A percentile compares a stretch with the other conserved stretches of the same genome.
Evolutionary conservation across 2,329 filamentous ascomycete genomes (phyloP).

Genomic region (Lasiodiplodia citricola): DNA sequence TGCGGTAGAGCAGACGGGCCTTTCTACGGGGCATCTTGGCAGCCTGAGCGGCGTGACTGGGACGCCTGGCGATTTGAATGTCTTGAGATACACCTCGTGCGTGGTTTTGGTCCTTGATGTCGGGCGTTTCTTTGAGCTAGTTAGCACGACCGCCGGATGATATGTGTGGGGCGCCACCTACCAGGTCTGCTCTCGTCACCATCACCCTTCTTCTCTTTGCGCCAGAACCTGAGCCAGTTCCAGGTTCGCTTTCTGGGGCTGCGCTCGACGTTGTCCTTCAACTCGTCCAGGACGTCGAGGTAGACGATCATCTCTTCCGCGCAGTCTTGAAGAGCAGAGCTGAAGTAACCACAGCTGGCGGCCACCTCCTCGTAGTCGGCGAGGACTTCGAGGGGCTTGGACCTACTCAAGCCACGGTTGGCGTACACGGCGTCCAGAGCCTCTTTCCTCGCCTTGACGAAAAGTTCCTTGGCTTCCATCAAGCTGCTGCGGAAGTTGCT

Average conservation of each 20-base stretch:
- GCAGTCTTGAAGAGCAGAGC: slow-evolving; percentile 87
- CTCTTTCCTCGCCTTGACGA: slow-evolving; percentile 74
- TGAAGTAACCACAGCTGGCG: slow-evolving; percentile 96
- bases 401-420: slow-evolving; percentile 73
- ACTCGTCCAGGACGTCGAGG: slow-evolving; percentile 80
- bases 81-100: slow-evolving; percentile 41
- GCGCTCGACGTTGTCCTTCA: slow-evolving; percentile 73
- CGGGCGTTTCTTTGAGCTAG: slow-evolving; percentile 32
- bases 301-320: slow-evolving; percentile 87
- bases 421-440: slow-evolving; percentile 82
- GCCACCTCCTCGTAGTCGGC: slow-evolving; percentile 97
- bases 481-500: slow-evolving; percentile 82
- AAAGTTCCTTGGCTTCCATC: slow-evolving; percentile 78
- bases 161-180: slow-evolving; percentile 24
- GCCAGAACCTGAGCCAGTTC: slow-evolving; percentile 88
- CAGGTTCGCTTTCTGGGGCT: slow-evolving; percentile 69
- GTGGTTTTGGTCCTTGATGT: slow-evolving; percentile 35
- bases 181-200: slow-evolving; percentile 32
- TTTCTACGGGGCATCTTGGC: slow-evolving; percentile 28
- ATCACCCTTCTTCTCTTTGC: slow-evolving; percentile 32
- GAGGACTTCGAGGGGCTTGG: slow-evolving; percentile 74
- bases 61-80: slow-evolving; percentile 40
- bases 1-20: slow-evolving; percentile 36
- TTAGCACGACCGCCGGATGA: slow-evolving; percentile 26
- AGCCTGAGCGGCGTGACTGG: background rate